These are phyloP conservation scores for Adenanthera pavonina DNA, from an alignment of 306 rosid species.

Conservation along the genomic window DNA sequence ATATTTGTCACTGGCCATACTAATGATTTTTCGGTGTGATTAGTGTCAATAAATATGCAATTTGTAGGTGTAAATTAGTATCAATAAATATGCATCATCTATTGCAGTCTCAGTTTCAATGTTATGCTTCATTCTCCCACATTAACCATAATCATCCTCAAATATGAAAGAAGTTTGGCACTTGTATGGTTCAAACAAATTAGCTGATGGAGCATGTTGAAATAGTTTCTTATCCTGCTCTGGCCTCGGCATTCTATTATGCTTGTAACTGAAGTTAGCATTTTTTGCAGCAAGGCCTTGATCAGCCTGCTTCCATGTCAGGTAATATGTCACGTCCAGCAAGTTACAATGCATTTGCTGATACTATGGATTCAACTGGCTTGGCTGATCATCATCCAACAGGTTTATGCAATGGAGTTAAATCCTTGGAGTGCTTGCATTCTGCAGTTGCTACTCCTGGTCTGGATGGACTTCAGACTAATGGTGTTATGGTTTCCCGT, in stretches of 20 bases:
- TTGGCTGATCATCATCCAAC: slow-evolving; percentile 49
- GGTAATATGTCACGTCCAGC: slow-evolving; percentile 68
- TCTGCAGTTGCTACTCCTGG: slow-evolving; percentile 59
- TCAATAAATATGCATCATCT: not conserved
- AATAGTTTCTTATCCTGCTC: slow-evolving; percentile 28
- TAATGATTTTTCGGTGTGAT: slow-evolving; percentile 3
- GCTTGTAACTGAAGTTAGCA: slow-evolving; percentile 40
- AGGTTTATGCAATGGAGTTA: slow-evolving; percentile 51
- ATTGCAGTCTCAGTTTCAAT: slow-evolving; percentile 29
- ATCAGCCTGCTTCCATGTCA: slow-evolving; percentile 63
- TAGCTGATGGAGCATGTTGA: slow-evolving; percentile 20
- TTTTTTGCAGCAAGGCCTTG: slow-evolving; percentile 81
- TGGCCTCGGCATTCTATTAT: slow-evolving; percentile 30
- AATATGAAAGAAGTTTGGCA: slow-evolving; percentile 29
- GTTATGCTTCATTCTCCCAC: slow-evolving; percentile 19
- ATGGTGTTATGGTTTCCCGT: slow-evolving; percentile 51
- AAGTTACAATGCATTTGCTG: slow-evolving; percentile 72
- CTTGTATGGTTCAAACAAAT: slow-evolving; percentile 26
- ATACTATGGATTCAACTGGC: slow-evolving; percentile 54
- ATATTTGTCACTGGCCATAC: not conserved
- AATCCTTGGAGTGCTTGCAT: slow-evolving; percentile 63
- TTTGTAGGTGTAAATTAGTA: slow-evolving; percentile 15
- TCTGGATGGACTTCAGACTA: slow-evolving; percentile 67
- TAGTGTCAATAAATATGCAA: not conserved
- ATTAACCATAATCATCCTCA: slow-evolving; percentile 24